phyloP scores from a whole-genome alignment of 2,329 filamentous ascomycete genomes.

The Aurifilum marmelostoma region DNA sequence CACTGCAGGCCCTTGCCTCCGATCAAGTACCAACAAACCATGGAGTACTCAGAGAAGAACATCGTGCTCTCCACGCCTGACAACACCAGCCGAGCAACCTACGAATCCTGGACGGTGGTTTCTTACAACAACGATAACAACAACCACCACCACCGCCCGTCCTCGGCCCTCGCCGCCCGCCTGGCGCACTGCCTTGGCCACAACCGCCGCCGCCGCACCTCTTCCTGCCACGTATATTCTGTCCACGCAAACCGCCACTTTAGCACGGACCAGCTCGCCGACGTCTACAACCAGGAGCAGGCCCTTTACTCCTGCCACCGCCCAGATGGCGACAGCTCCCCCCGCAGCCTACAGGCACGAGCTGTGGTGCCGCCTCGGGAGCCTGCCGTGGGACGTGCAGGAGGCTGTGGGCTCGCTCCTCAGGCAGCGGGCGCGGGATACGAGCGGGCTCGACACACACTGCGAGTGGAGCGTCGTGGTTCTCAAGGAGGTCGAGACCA shows the following conservation, averaged over 20 bases:
- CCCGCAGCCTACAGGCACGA: too few species aligned
- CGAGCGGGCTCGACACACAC: background rate
- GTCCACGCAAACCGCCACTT: background rate
- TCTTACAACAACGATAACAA: too few species aligned
- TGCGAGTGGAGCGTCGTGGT: background rate
- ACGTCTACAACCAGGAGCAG: too few species aligned
- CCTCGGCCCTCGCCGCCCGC: too few species aligned
- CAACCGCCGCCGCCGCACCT: background rate
- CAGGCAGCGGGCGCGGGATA: background rate
- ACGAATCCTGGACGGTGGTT: background rate
- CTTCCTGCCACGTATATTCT: background rate
- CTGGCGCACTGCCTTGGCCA: too few species aligned
- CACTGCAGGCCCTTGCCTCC: too few species aligned
- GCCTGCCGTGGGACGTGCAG: too few species aligned
- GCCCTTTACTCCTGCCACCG: too few species aligned
- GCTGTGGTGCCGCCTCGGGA: too few species aligned
- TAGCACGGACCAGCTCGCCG: background rate
- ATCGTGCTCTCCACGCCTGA: too few species aligned
- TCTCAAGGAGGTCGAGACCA: background rate
- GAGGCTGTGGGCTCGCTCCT: background rate
- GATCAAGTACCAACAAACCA: background rate
- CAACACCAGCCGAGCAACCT: background rate
- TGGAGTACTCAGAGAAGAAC: background rate
- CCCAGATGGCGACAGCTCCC: too few species aligned
- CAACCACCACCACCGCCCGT: too few species aligned